Evolutionary conservation across 2,329 filamentous ascomycete species (phyloP).

Genomic region (Trichoderma harzianum): DNA sequence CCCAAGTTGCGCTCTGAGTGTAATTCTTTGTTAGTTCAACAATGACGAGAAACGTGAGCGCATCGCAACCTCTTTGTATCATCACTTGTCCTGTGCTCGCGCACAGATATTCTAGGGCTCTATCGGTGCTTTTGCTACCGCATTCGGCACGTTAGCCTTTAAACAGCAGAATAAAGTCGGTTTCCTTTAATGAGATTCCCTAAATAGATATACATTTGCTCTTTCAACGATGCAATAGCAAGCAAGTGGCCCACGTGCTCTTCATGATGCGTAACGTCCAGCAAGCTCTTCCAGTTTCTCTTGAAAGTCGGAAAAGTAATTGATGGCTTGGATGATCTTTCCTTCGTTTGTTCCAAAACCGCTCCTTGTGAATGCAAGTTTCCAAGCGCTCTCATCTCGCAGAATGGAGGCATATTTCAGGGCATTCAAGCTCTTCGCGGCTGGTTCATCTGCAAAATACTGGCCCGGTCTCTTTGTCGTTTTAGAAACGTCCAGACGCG

Average conservation of each 20-base stretch:
- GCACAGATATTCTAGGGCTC: not conserved
- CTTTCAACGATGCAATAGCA: not conserved
- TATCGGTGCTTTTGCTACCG: not conserved
- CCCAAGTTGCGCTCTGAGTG: not conserved
- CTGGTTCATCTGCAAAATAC: not conserved
- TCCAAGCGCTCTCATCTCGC: slow-evolving; percentile 37
- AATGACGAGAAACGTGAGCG: not conserved
- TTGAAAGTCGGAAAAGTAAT: slow-evolving; percentile 57
- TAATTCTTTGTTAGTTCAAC: not conserved
- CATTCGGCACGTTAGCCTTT: not conserved
- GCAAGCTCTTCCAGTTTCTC: slow-evolving; percentile 45
- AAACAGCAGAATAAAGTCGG: not conserved
- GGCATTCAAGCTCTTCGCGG: not conserved
- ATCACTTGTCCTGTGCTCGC: not conserved
- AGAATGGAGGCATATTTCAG: not conserved
- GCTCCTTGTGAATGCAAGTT: slow-evolving; percentile 48
- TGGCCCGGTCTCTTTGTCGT: not conserved
- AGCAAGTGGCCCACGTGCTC: too few relatives aligned
- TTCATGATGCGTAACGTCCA: slow-evolving; percentile 26
- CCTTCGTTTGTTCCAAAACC: slow-evolving; percentile 45
- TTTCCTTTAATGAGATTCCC: not conserved
- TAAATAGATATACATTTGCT: not conserved
- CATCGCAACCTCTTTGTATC: not conserved
- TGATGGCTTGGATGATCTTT: slow-evolving; percentile 53
- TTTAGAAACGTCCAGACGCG: slow-evolving; percentile 33